These are phyloP conservation scores for Chrysochromulina tobinii DNA, from an alignment of 78 protist species.

Conservation along the genomic window DNA sequence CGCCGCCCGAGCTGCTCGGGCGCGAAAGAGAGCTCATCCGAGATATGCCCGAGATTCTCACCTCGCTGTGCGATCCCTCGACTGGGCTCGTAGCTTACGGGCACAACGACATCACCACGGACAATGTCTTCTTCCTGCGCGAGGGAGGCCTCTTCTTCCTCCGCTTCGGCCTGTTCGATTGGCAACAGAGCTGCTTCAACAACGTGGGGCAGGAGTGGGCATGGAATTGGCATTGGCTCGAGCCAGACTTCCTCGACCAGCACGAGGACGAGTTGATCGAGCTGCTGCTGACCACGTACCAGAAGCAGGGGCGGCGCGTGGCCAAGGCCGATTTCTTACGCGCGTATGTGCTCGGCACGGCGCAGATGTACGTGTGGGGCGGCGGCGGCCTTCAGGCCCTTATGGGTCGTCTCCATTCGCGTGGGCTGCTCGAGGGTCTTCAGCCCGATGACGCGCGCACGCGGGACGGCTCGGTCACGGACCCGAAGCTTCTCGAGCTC, in stretches of 20 bases:
- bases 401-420: not conserved
- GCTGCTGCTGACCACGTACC: not conserved
- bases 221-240: not conserved
- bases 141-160: not conserved
- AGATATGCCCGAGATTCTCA: not conserved
- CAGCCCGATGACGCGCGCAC: not conserved
- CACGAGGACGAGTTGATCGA: not conserved
- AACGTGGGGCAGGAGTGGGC: slow-evolving; percentile 3
- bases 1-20: not conserved
- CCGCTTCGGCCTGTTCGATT: not conserved
- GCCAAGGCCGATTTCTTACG: not conserved
- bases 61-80: not conserved
- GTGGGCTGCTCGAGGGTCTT: not conserved
- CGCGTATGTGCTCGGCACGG: not conserved
- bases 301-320: not conserved
- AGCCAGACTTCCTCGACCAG: not conserved
- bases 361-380: not conserved
- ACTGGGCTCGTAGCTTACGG: not conserved
- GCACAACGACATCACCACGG: not conserved
- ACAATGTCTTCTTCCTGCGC: not conserved
- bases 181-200: not conserved
- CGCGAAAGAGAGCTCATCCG: not conserved
- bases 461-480: not conserved
- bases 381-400: not conserved
- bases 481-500: not conserved